Conservation (phyloP, 2,329 filamentous ascomycete species). For the Arthrobotrys sinensis region DNA sequence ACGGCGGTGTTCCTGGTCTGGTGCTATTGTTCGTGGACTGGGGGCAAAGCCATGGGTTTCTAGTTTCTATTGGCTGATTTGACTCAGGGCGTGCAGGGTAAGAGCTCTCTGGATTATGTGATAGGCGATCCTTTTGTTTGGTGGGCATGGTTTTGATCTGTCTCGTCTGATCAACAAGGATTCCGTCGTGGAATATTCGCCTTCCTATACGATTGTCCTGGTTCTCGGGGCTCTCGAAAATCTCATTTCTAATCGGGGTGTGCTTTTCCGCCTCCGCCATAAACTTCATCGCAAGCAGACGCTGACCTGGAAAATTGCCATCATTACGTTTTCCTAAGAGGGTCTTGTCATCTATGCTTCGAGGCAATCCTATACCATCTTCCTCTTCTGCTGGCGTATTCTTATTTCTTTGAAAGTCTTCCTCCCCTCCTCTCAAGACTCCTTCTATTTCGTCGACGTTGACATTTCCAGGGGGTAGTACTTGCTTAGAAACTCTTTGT, state of each 20-base stretch:
- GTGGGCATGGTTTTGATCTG: neutral
- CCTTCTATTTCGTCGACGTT: neutral
- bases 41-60: conserved; percentile 64
- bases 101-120: neutral
- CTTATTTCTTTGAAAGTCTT: neutral
- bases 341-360: neutral
- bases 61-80: conserved; percentile 65
- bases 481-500: conserved; percentile 68
- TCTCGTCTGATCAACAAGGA: neutral
- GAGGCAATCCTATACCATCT: neutral
- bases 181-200: conserved; percentile 69
- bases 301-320: conserved; percentile 71
- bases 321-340: conserved; percentile 74
- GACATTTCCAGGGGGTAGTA: neutral
- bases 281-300: conserved; percentile 88
- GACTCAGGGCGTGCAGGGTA: neutral
- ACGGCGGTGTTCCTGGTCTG: neutral
- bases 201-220: conserved; percentile 66
- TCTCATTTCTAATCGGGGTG: conserved; percentile 70
- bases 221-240: conserved; percentile 65
- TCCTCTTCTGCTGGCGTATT: no score
- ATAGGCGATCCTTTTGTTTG: neutral
- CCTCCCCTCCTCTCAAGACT: neutral
- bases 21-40: neutral
- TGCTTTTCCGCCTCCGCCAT: conserved; percentile 85